Evolutionary conservation across 192 early-diverging fungal species (phyloP).

Genomic region (Backusella parvicylindrica): DNA sequence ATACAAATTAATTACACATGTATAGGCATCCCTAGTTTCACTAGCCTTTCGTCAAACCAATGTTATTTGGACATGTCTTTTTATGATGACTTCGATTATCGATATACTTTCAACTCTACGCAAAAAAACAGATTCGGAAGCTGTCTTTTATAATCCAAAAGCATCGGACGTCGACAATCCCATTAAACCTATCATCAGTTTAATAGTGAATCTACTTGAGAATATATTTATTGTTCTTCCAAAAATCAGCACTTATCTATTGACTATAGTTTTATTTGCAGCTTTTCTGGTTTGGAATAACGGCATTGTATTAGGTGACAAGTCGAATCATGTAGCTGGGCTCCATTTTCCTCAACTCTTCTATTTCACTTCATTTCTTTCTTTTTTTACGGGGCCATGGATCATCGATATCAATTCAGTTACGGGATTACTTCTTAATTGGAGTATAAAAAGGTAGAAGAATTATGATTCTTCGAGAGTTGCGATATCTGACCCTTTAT

Average conservation of each 20-base stretch:
- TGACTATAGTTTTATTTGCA: slow-evolving; percentile 49
- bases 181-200: slow-evolving; percentile 16
- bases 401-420: slow-evolving; percentile 19
- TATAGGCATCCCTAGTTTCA: slow-evolving; percentile 36
- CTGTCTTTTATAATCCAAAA: slow-evolving; percentile 22
- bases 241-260: slow-evolving; percentile 48
- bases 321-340: slow-evolving; percentile 73
- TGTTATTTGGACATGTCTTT: slow-evolving; percentile 80
- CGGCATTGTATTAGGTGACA: slow-evolving; percentile 89
- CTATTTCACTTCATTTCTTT: slow-evolving; percentile 73
- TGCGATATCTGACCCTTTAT: not conserved
- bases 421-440: not conserved
- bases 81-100: slow-evolving; percentile 46
- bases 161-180: not conserved
- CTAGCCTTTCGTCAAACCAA: slow-evolving; percentile 91
- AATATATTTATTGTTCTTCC: slow-evolving; percentile 14
- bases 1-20: not conserved
- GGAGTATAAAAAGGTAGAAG: not conserved
- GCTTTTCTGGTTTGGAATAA: slow-evolving; percentile 74
- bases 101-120: slow-evolving; percentile 15
- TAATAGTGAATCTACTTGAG: slow-evolving; percentile 16
- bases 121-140: not conserved
- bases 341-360: slow-evolving; percentile 83
- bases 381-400: slow-evolving; percentile 44
- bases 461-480: not conserved